Evolutionary conservation across 768 basidiomycete species (phyloP).

Genomic region (Lactarius akahatsu): DNA sequence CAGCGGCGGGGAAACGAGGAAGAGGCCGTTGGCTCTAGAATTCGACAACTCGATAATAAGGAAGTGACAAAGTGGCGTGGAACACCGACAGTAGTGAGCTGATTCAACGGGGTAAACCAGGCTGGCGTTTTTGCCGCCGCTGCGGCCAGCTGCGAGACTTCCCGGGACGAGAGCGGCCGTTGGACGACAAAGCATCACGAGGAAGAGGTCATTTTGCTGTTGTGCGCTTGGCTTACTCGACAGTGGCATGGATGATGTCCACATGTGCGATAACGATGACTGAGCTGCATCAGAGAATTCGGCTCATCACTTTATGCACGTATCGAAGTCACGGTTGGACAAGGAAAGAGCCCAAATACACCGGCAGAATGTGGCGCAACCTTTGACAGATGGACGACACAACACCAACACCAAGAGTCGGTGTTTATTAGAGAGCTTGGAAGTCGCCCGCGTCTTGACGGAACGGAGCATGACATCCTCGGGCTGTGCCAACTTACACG

Average conservation of each 20-base stretch:
- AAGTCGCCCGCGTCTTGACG: background rate
- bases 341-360: background rate
- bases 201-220: background rate
- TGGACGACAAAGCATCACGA: background rate
- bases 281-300: background rate
- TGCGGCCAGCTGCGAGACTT: background rate
- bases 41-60: background rate
- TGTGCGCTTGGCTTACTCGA: background rate
- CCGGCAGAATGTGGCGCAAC: background rate
- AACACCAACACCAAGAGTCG: background rate
- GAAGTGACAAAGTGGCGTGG: background rate
- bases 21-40: background rate
- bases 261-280: background rate
- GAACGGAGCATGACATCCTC: too few relatives aligned
- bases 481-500: background rate
- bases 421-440: background rate
- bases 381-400: background rate
- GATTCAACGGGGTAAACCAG: background rate
- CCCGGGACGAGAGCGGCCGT: background rate
- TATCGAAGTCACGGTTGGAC: background rate
- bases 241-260: background rate
- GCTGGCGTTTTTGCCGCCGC: background rate
- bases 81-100: background rate
- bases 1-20: too few relatives aligned
- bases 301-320: background rate